Evolutionary conservation across 495 filamentous ascomycete species (phyloP), one percentile per base, ranked within the genome.

Genomic region (Penicillium maclennaniae): DNA sequence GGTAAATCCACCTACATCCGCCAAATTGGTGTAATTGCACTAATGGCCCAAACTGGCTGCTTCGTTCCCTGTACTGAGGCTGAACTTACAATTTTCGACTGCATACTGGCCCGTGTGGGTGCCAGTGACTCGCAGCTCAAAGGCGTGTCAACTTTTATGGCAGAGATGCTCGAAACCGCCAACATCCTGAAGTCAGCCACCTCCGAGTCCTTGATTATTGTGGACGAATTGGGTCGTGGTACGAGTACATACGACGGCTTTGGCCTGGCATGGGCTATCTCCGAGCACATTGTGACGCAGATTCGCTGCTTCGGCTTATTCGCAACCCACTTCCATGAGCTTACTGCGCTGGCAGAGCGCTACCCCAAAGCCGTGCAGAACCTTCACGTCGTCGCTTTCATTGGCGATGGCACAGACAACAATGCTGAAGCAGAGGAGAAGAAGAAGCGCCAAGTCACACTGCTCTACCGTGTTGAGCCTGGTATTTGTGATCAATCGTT

Each of bases 211-310:
- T 78, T 99, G 46, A 96, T 99, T 67, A 96, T 99, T 71, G 95
- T 97, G 61, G 95, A 99, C 71, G 93, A 99, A 71, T 84, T 99
- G n/a, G 93, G 93, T 25, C 88, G 93, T 51, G 93, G 93, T 46
- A 99, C 93, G 1, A 96, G 91, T 54, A 99, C 95, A 0, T 99
- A 99, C 69, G 95, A 99, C 71, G 93, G 93, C 6, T 99, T 99
- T 66, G 93, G 93, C 26, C 83, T 98, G 23, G 93, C 93, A 0
- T 98, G 93, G 93, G 93, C 93, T 45, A 99, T 99, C 54, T 95
- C 89, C 7, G 93, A 99, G 69, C 89, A 97, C 66, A 97, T 99
- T 54, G 80, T 99, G 63, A 91, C 87, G 48, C 90, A 97, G 64
- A 96, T 99, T 49, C 83, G 88, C 51, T 95, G 89, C 57, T 97